Percentiles rank a stretch among this genome's conserved stretches.
phyloP scores from a whole-genome alignment of 2,329 filamentous ascomycete species.

The Ophiostoma australiae region DNA sequence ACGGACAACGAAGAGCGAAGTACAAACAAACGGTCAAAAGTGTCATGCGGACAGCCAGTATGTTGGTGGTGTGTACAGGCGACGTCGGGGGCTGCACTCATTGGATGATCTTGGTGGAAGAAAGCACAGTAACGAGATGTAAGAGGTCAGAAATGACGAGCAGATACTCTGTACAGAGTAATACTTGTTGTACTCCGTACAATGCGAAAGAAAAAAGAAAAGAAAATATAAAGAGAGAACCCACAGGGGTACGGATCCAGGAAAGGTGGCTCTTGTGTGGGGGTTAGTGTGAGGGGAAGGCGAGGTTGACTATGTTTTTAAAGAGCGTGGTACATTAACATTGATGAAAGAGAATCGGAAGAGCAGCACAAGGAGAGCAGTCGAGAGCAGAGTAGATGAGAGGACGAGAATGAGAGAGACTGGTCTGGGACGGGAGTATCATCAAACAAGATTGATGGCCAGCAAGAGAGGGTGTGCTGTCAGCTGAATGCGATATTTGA shows the following conservation, averaged over 20 bases:
- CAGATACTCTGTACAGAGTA: background rate
- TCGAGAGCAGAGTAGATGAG: no score
- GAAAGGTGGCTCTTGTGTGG: constrained; percentile 29
- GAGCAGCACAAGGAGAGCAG: background rate
- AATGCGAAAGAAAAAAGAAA: background rate
- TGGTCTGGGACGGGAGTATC: background rate
- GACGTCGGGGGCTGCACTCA: background rate
- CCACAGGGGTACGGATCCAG: constrained; percentile 13
- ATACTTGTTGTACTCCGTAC: no score
- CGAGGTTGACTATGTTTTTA: background rate
- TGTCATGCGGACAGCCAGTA: background rate
- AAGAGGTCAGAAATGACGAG: background rate
- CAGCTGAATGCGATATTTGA: background rate
- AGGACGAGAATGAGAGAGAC: background rate
- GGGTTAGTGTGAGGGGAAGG: constrained; percentile 27
- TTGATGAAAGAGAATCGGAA: background rate
- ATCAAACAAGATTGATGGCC: background rate
- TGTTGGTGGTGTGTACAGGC: constrained; percentile 14
- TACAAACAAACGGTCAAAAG: background rate
- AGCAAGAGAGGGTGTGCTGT: background rate
- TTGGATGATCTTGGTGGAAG: constrained; percentile 8
- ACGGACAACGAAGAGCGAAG: background rate
- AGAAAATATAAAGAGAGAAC: background rate
- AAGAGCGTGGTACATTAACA: background rate
- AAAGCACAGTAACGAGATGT: background rate